A percentile compares a stretch with the other conserved stretches of the same genome.
Conservation (phyloP, 257 asterid genomes). For the Nicotiana sylvestris region DNA sequence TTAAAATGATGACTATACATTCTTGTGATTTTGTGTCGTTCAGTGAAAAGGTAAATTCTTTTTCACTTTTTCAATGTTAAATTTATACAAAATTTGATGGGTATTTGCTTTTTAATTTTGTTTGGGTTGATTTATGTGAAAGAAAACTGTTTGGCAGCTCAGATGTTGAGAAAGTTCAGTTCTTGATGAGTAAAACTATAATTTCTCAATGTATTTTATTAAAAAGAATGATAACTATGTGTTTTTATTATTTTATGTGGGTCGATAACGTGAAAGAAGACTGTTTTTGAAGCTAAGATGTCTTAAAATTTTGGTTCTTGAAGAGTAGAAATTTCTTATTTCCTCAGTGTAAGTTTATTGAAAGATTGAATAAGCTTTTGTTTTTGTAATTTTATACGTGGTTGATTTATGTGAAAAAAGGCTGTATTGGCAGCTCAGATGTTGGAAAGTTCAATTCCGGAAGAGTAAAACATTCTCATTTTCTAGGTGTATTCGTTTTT, state of each 20-base stretch:
- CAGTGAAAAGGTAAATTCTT: too few relatives aligned
- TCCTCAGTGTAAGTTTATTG: background rate
- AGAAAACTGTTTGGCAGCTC: background rate
- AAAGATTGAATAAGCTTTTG: background rate
- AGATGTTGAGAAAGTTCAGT: background rate
- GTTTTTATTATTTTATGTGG: too few relatives aligned
- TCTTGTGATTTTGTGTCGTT: too few relatives aligned
- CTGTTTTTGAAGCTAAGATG: background rate
- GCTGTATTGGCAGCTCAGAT: background rate
- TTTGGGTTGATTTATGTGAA: background rate
- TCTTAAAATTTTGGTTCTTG: background rate
- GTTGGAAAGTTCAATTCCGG: background rate
- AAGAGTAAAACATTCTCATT: background rate
- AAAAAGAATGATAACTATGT: background rate
- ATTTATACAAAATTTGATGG: too few relatives aligned
- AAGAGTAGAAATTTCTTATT: background rate
- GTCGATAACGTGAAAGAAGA: background rate
- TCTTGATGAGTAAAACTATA: too few relatives aligned
- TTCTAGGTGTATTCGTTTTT: background rate
- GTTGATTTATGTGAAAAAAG: background rate
- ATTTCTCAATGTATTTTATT: too few relatives aligned
- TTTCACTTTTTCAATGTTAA: too few relatives aligned
- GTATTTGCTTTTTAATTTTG: too few relatives aligned
- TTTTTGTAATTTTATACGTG: background rate
- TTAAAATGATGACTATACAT: background rate